Evolutionary conservation across 805 yeast genomes (phyloP).

Genomic region (Lipomyces kockii): DNA sequence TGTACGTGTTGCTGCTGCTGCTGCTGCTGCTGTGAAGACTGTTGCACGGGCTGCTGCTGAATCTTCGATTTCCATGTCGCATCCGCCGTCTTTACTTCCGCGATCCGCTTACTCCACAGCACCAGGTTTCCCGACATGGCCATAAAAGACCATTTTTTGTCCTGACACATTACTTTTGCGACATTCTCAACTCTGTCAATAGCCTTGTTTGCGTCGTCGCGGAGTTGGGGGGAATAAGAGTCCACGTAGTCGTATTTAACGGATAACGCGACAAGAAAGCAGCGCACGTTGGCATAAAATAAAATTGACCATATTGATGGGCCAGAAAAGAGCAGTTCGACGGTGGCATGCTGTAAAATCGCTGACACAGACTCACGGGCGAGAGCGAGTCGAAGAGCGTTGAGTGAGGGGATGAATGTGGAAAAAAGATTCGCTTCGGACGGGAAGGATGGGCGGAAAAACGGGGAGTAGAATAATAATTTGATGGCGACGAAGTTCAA

Average conservation of each 20-base stretch:
- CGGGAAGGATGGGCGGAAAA: constrained; percentile 19
- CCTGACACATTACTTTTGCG: constrained; percentile 18
- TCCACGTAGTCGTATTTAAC: constrained; percentile 17
- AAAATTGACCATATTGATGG: constrained; percentile 22
- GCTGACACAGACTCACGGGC: constrained; percentile 13
- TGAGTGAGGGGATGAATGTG: constrained; percentile 17
- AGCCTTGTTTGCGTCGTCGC: constrained; percentile 16
- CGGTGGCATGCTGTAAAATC: constrained; percentile 13
- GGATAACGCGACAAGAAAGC: constrained; percentile 22
- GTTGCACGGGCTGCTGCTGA: not conserved
- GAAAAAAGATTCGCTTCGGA: constrained; percentile 14
- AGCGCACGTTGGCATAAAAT: constrained; percentile 14
- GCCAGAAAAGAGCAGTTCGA: constrained; percentile 17
- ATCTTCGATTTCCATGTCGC: constrained; percentile 2
- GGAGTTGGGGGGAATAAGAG: constrained; percentile 8
- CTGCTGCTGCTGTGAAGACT: not conserved
- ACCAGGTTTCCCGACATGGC: constrained; percentile 19
- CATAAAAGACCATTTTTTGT: constrained; percentile 20
- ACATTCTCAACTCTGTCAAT: constrained; percentile 12
- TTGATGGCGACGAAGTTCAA: constrained; percentile 16
- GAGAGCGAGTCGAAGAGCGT: constrained; percentile 16
- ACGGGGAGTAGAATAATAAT: constrained; percentile 18
- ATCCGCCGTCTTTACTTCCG: constrained; percentile 16
- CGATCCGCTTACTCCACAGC: constrained; percentile 22
- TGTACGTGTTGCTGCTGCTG: constrained; percentile 11